Evolutionary conservation across 139 green algal genomes (phyloP).

Genomic region (Coelastrella sp.): DNA sequence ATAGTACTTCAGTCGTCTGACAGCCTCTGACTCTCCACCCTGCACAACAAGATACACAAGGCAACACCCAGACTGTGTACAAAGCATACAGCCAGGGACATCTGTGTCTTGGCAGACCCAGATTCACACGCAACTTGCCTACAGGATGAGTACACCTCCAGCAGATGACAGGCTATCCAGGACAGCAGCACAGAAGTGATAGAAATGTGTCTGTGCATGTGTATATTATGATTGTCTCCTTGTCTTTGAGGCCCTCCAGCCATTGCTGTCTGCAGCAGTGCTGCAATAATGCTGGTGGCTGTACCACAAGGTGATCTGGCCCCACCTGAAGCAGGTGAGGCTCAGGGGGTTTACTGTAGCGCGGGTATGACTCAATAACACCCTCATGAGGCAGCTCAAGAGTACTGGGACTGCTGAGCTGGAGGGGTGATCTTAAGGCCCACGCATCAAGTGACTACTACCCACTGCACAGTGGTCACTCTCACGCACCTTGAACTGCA

Average conservation of each 20-base stretch:
- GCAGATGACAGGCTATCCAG: no score
- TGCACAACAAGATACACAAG: no score
- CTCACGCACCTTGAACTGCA: conserved; percentile 76
- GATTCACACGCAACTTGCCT: no score
- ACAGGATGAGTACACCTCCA: no score
- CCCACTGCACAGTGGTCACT: neutral
- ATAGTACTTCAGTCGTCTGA: conserved; percentile 94
- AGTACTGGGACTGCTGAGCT: no score
- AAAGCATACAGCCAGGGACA: no score
- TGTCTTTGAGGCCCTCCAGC: conserved; percentile 8
- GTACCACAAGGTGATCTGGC: conserved; percentile 31
- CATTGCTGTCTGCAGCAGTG: neutral
- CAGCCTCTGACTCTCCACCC: conserved; percentile 90
- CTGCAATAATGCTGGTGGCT: neutral
- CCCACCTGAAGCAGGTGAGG: conserved; percentile 27
- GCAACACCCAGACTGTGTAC: no score
- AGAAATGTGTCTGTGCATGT: no score
- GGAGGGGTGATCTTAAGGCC: conserved; percentile 43
- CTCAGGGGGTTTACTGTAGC: conserved; percentile 7
- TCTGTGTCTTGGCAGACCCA: no score
- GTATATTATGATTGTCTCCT: no score
- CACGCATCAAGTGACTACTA: neutral
- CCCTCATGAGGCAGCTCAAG: no score
- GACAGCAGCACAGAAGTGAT: no score
- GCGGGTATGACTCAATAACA: conserved; percentile 48